Conservation (phyloP, 208 protist species). For the Blastocrithidia nonstop region DNA sequence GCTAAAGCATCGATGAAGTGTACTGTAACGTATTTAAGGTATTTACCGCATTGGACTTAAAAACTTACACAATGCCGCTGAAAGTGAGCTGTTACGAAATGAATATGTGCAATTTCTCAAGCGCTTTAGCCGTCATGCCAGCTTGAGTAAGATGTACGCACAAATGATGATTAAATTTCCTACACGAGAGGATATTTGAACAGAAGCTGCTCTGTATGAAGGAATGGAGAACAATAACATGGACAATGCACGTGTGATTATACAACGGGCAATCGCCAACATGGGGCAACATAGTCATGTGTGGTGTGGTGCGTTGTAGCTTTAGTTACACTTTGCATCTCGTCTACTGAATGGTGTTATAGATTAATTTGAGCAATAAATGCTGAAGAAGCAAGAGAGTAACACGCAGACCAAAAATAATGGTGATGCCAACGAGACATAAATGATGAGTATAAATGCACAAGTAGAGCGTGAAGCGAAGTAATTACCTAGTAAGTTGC, state of each 20-base stretch:
- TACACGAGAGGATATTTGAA: constrained; percentile 47
- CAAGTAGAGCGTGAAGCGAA: constrained; percentile 2
- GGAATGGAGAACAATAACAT: constrained; percentile 32
- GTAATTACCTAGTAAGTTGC: constrained; percentile 17
- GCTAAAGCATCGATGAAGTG: constrained; percentile 61
- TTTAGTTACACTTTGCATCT: constrained; percentile 59
- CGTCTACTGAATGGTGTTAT: constrained; percentile 32
- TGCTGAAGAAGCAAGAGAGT: constrained; percentile 2
- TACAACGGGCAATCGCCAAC: constrained; percentile 65
- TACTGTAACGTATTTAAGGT: constrained; percentile 64
- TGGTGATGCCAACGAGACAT: neutral
- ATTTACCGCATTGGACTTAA: constrained; percentile 74
- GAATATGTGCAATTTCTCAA: constrained; percentile 56
- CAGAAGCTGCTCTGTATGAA: constrained; percentile 65
- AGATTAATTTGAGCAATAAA: constrained; percentile 14
- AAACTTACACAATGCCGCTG: constrained; percentile 30
- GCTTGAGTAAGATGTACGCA: constrained; percentile 57
- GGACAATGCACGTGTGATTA: constrained; percentile 54
- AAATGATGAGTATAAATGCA: neutral
- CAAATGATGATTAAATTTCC: constrained; percentile 56
- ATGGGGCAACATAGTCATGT: constrained; percentile 29
- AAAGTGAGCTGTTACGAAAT: constrained; percentile 32
- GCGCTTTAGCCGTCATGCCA: constrained; percentile 26
- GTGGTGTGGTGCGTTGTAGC: constrained; percentile 45
- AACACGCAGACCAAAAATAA: neutral